Conservation (phyloP, 2,329 filamentous ascomycete genomes). For the Aspergillus aculeatinus region DNA sequence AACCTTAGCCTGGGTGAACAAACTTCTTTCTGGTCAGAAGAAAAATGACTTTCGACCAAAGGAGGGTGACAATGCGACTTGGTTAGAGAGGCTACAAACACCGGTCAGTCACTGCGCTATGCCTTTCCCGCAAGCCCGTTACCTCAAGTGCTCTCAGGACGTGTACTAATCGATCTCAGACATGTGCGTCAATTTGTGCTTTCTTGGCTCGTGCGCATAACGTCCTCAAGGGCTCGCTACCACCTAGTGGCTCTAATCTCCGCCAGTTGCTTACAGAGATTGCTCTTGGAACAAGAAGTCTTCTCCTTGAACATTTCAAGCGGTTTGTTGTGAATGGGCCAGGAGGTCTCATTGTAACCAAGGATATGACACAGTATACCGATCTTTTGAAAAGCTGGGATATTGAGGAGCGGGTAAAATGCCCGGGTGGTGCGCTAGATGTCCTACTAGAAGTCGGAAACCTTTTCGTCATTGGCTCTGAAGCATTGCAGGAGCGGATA, state of each 20-base stretch:
- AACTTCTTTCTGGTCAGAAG: conserved; percentile 72
- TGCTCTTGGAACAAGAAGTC: conserved; percentile 70
- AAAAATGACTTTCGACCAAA: conserved; percentile 88
- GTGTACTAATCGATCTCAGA: conserved; percentile 41
- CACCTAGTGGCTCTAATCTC: conserved; percentile 68
- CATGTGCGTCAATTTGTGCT: conserved; percentile 75
- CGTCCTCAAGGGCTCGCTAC: conserved; percentile 64
- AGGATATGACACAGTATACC: conserved; percentile 92
- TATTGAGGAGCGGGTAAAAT: conserved; percentile 60
- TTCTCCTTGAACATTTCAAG: conserved; percentile 90
- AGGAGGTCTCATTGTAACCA: conserved; percentile 90
- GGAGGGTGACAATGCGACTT: conserved; percentile 63
- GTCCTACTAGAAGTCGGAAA: conserved; percentile 90
- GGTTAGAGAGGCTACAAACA: conserved; percentile 77
- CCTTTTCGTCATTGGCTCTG: conserved; percentile 87
- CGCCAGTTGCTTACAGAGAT: conserved; percentile 81
- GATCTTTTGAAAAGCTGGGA: conserved; percentile 82
- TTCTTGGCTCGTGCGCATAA: conserved; percentile 72
- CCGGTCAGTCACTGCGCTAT: conserved; percentile 43
- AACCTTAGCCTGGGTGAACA: conserved; percentile 71
- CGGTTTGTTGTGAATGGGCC: conserved; percentile 91
- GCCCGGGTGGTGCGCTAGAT: conserved; percentile 64
- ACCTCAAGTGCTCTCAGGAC: neutral
- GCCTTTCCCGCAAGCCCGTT: neutral
- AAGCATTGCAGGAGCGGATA: conserved; percentile 70